Evolutionary conservation across 371 early-diverging fungal genomes (phyloP).

Genomic region (Lichtheimia hyalospora): DNA sequence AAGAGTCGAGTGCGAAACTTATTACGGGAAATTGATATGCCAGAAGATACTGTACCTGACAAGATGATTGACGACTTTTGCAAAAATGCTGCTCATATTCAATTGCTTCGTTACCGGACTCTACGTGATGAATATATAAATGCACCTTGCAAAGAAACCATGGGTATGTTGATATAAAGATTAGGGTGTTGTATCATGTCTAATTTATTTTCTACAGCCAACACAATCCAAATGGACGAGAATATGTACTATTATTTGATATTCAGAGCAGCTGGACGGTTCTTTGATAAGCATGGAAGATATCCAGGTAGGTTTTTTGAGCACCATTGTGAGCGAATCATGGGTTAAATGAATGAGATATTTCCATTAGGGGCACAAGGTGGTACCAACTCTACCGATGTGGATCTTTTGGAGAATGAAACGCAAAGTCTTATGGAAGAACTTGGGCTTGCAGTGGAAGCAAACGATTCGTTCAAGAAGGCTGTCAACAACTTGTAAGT

Average conservation of each 20-base stretch:
- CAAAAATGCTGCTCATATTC: conserved; percentile 75
- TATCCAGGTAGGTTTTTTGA: conserved; percentile 46
- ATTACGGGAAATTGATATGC: conserved; percentile 45
- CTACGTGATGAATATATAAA: conserved; percentile 54
- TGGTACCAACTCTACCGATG: conserved; percentile 31
- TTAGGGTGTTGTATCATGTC: background rate
- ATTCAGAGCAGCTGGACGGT: conserved; percentile 75
- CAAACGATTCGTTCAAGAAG: conserved; percentile 7
- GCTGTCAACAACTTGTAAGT: conserved; percentile 37
- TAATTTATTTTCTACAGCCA: conserved; percentile 25
- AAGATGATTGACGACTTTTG: conserved; percentile 81
- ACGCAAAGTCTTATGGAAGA: too few relatives aligned
- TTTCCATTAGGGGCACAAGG: conserved; percentile 21
- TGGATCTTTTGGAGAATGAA: conserved; percentile 25
- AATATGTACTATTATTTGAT: conserved; percentile 67
- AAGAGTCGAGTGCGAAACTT: conserved; percentile 48
- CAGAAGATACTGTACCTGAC: conserved; percentile 56
- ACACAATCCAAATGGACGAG: conserved; percentile 20
- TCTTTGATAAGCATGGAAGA: conserved; percentile 53
- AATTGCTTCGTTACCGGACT: conserved; percentile 65
- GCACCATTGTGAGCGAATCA: background rate
- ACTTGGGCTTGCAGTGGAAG: too few relatives aligned
- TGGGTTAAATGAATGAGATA: background rate
- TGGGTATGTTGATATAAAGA: conserved; percentile 35
- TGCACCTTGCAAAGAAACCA: conserved; percentile 40